A percentile compares a stretch with the other conserved stretches of the same genome.
Evolutionary conservation across 345 rosid genomes (phyloP).

Genomic region (Gossypium mustelinum): DNA sequence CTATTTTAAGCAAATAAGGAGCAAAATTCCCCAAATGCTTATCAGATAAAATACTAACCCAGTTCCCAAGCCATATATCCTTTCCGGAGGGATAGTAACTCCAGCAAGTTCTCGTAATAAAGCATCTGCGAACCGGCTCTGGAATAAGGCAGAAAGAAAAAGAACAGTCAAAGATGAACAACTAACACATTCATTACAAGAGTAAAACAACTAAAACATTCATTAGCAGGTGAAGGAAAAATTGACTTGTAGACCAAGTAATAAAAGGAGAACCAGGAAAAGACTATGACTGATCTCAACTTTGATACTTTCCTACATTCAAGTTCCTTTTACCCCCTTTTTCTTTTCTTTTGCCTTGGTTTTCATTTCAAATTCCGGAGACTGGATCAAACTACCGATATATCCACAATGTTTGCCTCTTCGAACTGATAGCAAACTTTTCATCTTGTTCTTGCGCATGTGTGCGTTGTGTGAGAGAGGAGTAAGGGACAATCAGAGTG

Average conservation of each 20-base stretch:
- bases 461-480: neutral
- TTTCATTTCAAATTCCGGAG: neutral
- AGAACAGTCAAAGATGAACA: neutral
- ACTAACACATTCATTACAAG: neutral
- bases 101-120: slow-evolving; percentile 66
- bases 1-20: neutral
- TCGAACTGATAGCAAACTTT: neutral
- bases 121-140: slow-evolving; percentile 85
- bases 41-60: slow-evolving; percentile 49
- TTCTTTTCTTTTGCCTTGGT: neutral
- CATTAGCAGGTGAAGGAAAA: neutral
- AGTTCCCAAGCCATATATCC: slow-evolving; percentile 71
- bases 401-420: neutral
- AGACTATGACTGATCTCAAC: neutral
- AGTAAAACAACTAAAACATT: neutral
- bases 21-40: neutral
- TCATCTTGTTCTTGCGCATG: neutral
- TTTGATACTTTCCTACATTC: neutral
- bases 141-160: slow-evolving; percentile 16
- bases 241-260: neutral
- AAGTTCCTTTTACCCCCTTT: neutral
- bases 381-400: neutral
- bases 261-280: neutral
- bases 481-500: neutral
- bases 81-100: slow-evolving; percentile 66